phyloP scores from a whole-genome alignment of 345 rosid genomes.

The Viola odorata region DNA sequence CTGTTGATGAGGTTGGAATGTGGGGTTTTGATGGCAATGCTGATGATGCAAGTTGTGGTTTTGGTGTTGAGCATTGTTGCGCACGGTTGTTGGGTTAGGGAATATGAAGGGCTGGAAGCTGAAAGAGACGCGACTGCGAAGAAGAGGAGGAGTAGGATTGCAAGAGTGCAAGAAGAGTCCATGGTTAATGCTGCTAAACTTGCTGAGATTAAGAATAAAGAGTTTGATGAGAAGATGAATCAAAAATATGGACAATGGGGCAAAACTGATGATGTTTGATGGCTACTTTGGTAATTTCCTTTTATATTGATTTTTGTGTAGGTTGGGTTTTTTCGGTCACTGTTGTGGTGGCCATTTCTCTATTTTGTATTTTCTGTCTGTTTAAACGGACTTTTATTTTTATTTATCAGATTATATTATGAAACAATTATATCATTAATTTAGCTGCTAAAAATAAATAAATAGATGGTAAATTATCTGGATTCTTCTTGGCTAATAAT shows the following conservation, averaged over 20 bases:
- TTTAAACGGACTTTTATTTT: too few relatives aligned
- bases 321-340: slow-evolving; percentile 27
- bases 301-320: background rate
- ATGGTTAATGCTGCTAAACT: slow-evolving; percentile 37
- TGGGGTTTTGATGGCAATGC: slow-evolving; percentile 53
- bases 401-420: too few relatives aligned
- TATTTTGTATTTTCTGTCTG: background rate
- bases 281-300: slow-evolving; percentile 20
- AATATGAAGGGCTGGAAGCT: slow-evolving; percentile 41
- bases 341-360: slow-evolving; percentile 23
- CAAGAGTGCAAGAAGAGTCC: slow-evolving; percentile 47
- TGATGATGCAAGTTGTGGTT: slow-evolving; percentile 37
- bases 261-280: slow-evolving; percentile 41
- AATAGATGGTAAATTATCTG: too few relatives aligned
- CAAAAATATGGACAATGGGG: slow-evolving; percentile 46
- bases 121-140: slow-evolving; percentile 38
- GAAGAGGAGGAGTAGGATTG: slow-evolving; percentile 41
- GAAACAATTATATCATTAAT: too few relatives aligned
- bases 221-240: slow-evolving; percentile 42
- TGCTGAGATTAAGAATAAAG: slow-evolving; percentile 34
- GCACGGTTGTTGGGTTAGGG: slow-evolving; percentile 48
- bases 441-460: too few relatives aligned
- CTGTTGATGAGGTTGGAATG: slow-evolving; percentile 58
- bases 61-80: slow-evolving; percentile 42
- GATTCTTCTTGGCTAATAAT: too few relatives aligned